Percentiles rank a stretch among this genome's conserved stretches.
Evolutionary conservation across 139 green algal genomes (phyloP).

Genomic region (Spirogloea muscicola): DNA sequence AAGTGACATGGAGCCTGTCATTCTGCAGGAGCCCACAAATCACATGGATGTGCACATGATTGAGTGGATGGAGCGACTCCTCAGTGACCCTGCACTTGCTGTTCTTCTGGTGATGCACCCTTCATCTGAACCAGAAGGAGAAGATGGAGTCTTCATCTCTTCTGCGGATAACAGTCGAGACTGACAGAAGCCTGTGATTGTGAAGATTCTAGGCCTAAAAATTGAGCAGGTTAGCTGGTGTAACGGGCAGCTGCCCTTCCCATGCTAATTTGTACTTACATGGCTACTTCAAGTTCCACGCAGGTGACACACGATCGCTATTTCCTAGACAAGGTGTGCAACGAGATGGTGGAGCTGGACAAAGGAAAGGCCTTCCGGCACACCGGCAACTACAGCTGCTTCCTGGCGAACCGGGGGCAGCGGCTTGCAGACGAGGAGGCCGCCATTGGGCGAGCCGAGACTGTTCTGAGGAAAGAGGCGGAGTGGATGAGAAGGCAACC

Average conservation of each 20-base stretch:
- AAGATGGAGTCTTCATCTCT: too few relatives aligned
- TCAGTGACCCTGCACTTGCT: slow-evolving; percentile 52
- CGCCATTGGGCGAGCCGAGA: slow-evolving; percentile 56
- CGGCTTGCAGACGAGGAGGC: slow-evolving; percentile 9
- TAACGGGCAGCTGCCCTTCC: too few relatives aligned
- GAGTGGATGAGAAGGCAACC: slow-evolving; percentile 80
- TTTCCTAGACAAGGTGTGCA: slow-evolving; percentile 66
- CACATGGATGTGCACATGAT: slow-evolving; percentile 65
- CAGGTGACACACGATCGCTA: slow-evolving; percentile 69
- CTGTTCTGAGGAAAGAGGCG: slow-evolving; percentile 61
- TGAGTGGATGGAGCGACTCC: slow-evolving; percentile 66
- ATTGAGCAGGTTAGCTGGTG: too few relatives aligned
- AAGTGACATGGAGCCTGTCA: too few relatives aligned
- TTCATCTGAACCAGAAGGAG: too few relatives aligned
- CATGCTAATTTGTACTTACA: too few relatives aligned
- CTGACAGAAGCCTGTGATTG: too few relatives aligned
- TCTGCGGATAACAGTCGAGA: too few relatives aligned
- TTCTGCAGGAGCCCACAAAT: slow-evolving; percentile 64
- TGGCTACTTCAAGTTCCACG: too few relatives aligned
- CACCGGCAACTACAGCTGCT: slow-evolving; percentile 46
- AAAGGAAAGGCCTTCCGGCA: slow-evolving; percentile 39
- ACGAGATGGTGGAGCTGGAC: slow-evolving; percentile 71
- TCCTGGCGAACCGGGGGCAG: slow-evolving; percentile 54
- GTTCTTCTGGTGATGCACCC: slow-evolving; percentile 69
- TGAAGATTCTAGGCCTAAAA: too few relatives aligned